Evolutionary conservation across 1,139 yeast species (phyloP).

Genomic region (Taphrina pruni): DNA sequence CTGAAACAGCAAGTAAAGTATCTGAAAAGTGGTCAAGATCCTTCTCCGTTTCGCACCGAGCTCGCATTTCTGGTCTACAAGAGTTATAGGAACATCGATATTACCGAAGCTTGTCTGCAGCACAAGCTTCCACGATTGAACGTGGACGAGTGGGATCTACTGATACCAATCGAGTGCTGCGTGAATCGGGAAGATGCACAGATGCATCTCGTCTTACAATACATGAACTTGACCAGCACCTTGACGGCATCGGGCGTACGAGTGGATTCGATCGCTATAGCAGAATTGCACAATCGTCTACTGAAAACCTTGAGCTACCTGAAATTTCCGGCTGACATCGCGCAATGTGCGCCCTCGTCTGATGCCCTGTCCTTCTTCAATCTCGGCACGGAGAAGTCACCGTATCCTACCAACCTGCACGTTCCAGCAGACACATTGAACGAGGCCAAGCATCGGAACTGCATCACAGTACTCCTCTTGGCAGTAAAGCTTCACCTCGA

Average conservation of each 20-base stretch:
- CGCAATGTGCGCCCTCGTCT: no score
- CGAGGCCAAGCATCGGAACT: conserved; percentile 5
- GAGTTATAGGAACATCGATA: conserved; percentile 5
- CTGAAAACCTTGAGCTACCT: not conserved
- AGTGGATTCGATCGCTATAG: not conserved
- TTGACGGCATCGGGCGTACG: not conserved
- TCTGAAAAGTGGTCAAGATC: not conserved
- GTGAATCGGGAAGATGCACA: not conserved
- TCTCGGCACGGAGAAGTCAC: conserved; percentile 1
- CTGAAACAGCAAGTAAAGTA: conserved; percentile 5
- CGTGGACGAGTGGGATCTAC: conserved; percentile 5
- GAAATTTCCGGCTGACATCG: not conserved
- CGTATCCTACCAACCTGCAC: not conserved
- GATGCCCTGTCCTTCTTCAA: not conserved
- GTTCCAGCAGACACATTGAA: not conserved
- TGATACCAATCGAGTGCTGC: conserved; percentile 1
- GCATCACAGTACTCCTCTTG: conserved; percentile 1
- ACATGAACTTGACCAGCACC: conserved; percentile 6
- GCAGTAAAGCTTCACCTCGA: not conserved
- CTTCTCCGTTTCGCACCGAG: not conserved
- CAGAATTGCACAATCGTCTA: not conserved
- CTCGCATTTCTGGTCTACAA: not conserved
- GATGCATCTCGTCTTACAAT: not conserved
- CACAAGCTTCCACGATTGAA: not conserved
- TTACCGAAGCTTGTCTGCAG: conserved; percentile 1